Base-by-base conservation (phyloP, 176 grass and related monocot species). In the Lolium rigidum region DNA sequence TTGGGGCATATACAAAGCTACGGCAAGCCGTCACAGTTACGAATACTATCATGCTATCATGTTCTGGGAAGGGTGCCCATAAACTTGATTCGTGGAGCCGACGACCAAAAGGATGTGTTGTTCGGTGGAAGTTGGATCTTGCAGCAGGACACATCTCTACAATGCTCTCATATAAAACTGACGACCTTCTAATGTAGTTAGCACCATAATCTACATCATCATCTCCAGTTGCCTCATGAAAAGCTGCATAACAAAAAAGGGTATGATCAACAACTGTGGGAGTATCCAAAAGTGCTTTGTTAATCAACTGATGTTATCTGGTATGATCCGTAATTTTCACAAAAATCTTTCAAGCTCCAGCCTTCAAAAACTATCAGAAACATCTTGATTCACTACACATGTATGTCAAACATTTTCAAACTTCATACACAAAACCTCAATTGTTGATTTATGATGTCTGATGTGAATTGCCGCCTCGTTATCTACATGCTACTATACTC, bases 161-260 rank as follows among this genome's bases (percentile, higher is more conserved):
- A 48, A 76, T 39, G 77, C 70, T 49, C 79, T 54, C 52, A 84
- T 83, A 78, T 16, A 84, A 83, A 79, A 79, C 43, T 55, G 82
- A 49, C 60, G 77, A 38, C 77, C 60, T 76, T 81, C 77, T 85
- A 85, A 81, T 89, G 88, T 74, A 56, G 68, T 85, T 85, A 89
- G 82, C 88, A 85, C 75, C 82, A 76, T 15, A 59, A 84, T 81
- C 88, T 76, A 85, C 83, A 81, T 64, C 70, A 20, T 77, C 62
- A 26, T 41, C 46, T 69, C n/a, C 38, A 74, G 20, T 77, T 61
- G 78, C 78, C 83, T 86, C 70, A 85, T 52, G 70, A 59, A 86
- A 90, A 86, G 51, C 88, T 90, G 88, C 88, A 77, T 63, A 46
- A 82, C 59, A 76, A 76, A 76, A 55, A 81, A 46, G 83, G 47